phyloP scores from a whole-genome alignment of 768 basidiomycete genomes.

The Lactarius deliciosus region DNA sequence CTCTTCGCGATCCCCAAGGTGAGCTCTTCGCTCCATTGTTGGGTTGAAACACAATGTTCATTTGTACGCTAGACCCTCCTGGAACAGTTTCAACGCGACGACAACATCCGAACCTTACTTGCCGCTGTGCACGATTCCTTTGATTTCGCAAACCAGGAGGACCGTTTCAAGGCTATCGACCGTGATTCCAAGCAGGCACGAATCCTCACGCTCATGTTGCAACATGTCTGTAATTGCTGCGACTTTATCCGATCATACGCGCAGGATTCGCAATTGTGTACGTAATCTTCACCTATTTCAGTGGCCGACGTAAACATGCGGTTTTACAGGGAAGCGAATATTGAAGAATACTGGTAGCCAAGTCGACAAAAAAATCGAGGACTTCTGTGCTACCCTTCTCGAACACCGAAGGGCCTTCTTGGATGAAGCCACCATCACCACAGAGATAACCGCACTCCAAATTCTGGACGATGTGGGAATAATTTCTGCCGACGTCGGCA shows the following conservation, averaged over 20 bases:
- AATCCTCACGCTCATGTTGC: not conserved
- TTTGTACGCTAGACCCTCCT: not conserved
- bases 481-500: too few relatives aligned
- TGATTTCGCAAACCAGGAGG: not conserved
- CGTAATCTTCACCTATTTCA: not conserved
- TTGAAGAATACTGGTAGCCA: not conserved
- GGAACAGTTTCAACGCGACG: not conserved
- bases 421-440: not conserved
- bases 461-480: not conserved
- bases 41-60: not conserved
- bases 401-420: not conserved
- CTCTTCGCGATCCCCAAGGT: not conserved
- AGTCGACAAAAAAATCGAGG: not conserved
- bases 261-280: not conserved
- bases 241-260: not conserved
- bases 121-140: not conserved
- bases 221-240: not conserved
- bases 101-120: not conserved
- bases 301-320: not conserved
- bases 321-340: not conserved
- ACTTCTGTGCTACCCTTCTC: not conserved
- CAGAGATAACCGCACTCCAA: not conserved
- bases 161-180: not conserved
- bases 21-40: not conserved
- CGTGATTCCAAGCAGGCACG: not conserved